Evolutionary conservation across 306 rosid species (phyloP).

Genomic region (Begonia masoniana): DNA sequence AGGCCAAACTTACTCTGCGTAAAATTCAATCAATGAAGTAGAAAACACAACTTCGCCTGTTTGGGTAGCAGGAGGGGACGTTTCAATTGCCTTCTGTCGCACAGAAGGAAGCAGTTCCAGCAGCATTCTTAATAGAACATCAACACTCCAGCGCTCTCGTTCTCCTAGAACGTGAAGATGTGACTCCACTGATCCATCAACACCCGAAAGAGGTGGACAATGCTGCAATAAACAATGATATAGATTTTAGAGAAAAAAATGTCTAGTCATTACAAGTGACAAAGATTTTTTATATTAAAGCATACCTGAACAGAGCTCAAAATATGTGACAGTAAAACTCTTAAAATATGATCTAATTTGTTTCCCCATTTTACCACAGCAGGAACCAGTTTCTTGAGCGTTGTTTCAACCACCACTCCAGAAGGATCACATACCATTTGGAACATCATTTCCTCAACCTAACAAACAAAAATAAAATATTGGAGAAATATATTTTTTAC

Average conservation of each 20-base stretch:
- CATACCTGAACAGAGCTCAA: conserved; percentile 68
- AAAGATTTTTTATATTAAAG: conserved; percentile 4
- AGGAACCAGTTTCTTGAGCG: conserved; percentile 81
- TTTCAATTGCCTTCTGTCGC: conserved; percentile 55
- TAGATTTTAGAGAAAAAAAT: conserved; percentile 1
- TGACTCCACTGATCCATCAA: conserved; percentile 93
- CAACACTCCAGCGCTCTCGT: conserved; percentile 90
- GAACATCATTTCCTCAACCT: conserved; percentile 98
- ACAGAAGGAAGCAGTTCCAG: conserved; percentile 52
- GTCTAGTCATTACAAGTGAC: background rate
- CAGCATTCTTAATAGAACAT: conserved; percentile 67
- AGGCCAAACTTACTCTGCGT: conserved; percentile 49
- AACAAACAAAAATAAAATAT: conserved; percentile 24
- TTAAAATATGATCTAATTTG: conserved; percentile 65
- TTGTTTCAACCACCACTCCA: conserved; percentile 84
- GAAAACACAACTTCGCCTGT: conserved; percentile 41
- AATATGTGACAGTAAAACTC: conserved; percentile 54
- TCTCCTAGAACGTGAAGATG: conserved; percentile 86
- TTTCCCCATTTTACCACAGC: conserved; percentile 83
- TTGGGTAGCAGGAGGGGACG: conserved; percentile 64
- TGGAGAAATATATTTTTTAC: conserved; percentile 19
- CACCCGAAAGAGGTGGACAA: conserved; percentile 94
- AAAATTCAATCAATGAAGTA: conserved; percentile 59
- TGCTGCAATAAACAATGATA: conserved; percentile 38
- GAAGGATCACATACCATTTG: conserved; percentile 90